Evolutionary conservation across 306 rosid species (phyloP).

Genomic region (Argentina anserina): DNA sequence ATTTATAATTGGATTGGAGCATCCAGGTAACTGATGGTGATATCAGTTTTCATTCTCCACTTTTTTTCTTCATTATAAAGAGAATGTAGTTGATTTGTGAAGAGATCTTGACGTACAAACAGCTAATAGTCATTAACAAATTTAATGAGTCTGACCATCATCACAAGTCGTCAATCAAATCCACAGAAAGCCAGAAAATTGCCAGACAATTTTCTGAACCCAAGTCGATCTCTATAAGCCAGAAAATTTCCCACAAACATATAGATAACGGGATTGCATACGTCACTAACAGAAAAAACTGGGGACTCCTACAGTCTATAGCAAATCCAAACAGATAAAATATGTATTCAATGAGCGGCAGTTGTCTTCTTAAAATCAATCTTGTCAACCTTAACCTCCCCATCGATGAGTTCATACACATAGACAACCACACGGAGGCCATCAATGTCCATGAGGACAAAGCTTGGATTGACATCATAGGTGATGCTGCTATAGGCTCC

Average conservation of each 20-base stretch:
- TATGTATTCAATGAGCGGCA: conserved; percentile 47
- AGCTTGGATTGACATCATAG: conserved; percentile 94
- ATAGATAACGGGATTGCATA: conserved; percentile 8
- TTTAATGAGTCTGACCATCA: not conserved
- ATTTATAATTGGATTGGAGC: no score
- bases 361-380: conserved; percentile 97
- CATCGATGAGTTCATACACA: conserved; percentile 90
- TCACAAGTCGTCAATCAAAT: conserved; percentile 25
- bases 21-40: no score
- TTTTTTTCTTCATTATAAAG: not conserved
- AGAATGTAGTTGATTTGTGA: not conserved
- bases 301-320: conserved; percentile 1
- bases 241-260: conserved; percentile 16
- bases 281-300: conserved; percentile 10
- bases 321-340: not conserved
- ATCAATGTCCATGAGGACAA: conserved; percentile 96
- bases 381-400: conserved; percentile 99
- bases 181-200: not conserved
- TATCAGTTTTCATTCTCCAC: no score
- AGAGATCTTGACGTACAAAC: not conserved
- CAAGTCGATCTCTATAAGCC: conserved; percentile 27
- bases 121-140: not conserved
- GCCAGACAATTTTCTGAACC: no score
- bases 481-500: conserved; percentile 96
- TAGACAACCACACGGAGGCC: conserved; percentile 96